Percentiles rank a stretch among this genome's conserved stretches.
These are phyloP conservation scores for Saccharomycopsis fermentans DNA, from an alignment of 805 yeast species.

Conservation along the genomic window DNA sequence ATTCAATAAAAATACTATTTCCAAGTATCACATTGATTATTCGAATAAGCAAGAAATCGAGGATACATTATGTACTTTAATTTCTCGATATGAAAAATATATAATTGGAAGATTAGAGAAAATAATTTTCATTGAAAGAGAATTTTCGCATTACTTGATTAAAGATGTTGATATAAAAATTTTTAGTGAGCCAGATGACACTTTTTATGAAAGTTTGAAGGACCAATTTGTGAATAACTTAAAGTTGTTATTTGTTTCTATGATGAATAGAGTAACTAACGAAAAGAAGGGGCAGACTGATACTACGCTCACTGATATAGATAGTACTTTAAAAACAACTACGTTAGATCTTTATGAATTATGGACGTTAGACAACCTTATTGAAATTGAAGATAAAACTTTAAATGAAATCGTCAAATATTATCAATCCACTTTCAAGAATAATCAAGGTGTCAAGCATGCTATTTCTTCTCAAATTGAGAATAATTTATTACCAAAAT, in stretches of 20 bases:
- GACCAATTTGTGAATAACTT: conserved; percentile 29
- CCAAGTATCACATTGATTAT: conserved; percentile 14
- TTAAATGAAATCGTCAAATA: conserved; percentile 39
- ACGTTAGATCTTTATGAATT: conserved; percentile 16
- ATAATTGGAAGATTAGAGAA: conserved; percentile 27
- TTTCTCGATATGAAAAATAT: conserved; percentile 32
- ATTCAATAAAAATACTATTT: conserved; percentile 4
- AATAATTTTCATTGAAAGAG: conserved; percentile 13
- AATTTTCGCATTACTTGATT: conserved; percentile 10
- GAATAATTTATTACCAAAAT: conserved; percentile 29
- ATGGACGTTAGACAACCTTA: conserved; percentile 23
- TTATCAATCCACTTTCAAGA: conserved; percentile 42
- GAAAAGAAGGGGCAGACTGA: conserved; percentile 15
- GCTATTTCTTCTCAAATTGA: conserved; percentile 24
- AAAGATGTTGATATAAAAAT: conserved; percentile 13
- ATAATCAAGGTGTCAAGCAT: conserved; percentile 28
- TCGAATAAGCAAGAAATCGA: background rate
- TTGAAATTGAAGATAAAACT: conserved; percentile 31
- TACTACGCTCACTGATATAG: background rate
- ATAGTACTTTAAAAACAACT: conserved; percentile 4
- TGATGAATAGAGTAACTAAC: conserved; percentile 22
- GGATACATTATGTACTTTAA: conserved; percentile 25
- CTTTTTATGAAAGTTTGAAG: conserved; percentile 25
- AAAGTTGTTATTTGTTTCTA: conserved; percentile 24
- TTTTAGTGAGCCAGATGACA: conserved; percentile 27